Evolutionary conservation across 768 basidiomycete genomes (phyloP).

Genomic region (Leccinum subtestaceum): DNA sequence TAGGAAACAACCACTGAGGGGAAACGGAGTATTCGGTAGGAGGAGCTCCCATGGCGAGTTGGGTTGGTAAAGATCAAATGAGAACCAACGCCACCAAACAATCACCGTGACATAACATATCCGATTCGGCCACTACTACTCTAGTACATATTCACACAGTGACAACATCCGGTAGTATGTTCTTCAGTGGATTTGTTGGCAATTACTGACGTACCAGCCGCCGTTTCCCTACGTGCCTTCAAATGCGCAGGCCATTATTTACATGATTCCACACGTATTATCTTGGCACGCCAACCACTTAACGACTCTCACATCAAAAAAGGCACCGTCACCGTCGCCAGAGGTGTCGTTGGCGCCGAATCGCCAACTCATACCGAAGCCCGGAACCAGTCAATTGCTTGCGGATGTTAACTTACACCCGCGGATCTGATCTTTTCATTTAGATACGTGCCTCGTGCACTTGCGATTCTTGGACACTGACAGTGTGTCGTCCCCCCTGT

Average conservation of each 20-base stretch:
- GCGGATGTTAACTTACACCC: slow-evolving; percentile 24
- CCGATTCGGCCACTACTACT: background rate
- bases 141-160: background rate
- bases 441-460: slow-evolving; percentile 27
- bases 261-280: background rate
- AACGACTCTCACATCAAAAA: background rate
- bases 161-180: background rate
- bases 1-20: slow-evolving; percentile 72
- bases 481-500: slow-evolving; percentile 8
- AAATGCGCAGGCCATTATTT: background rate
- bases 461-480: background rate
- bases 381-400: slow-evolving; percentile 16
- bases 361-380: slow-evolving; percentile 21
- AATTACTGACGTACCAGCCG: slow-evolving; percentile 13
- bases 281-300: slow-evolving; percentile 1
- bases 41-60: slow-evolving; percentile 19
- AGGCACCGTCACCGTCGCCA: slow-evolving; percentile 5
- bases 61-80: slow-evolving; percentile 1
- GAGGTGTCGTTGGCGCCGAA: slow-evolving; percentile 5
- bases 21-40: slow-evolving; percentile 26
- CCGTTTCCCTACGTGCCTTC: slow-evolving; percentile 5
- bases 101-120: slow-evolving; percentile 24
- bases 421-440: slow-evolving; percentile 31
- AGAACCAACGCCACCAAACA: slow-evolving; percentile 22
- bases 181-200: slow-evolving; percentile 7